A percentile compares a stretch with the other conserved stretches of the same genome.
These are phyloP conservation scores for button mushroom (Agaricus bisporus) DNA, from an alignment of 768 basidiomycete species.

Conservation along the genomic window DNA sequence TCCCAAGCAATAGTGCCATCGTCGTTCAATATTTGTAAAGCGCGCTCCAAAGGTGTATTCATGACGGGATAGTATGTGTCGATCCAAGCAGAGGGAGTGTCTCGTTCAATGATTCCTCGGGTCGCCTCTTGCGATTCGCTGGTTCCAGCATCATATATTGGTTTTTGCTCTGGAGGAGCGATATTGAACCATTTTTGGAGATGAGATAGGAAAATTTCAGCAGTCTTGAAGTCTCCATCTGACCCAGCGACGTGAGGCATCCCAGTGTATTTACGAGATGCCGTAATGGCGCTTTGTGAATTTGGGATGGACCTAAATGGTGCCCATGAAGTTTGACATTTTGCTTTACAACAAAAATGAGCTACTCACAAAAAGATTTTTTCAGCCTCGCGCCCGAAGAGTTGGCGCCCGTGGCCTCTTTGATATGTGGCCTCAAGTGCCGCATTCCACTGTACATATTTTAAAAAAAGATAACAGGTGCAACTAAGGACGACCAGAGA, in stretches of 20 bases:
- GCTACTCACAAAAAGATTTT: background rate
- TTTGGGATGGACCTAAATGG: constrained; percentile 2
- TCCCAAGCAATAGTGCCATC: constrained; percentile 8
- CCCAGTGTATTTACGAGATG: constrained; percentile 53
- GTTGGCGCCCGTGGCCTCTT: background rate
- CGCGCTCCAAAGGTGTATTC: constrained; percentile 69
- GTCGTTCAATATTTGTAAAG: constrained; percentile 27
- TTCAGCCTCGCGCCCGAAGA: background rate
- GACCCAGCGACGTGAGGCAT: constrained; percentile 73
- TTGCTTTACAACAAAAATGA: background rate
- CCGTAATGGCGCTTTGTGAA: constrained; percentile 40
- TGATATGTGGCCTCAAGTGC: background rate
- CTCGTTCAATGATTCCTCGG: constrained; percentile 38
- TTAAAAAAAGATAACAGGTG: background rate
- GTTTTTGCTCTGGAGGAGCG: constrained; percentile 29
- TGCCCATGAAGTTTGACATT: too few species aligned
- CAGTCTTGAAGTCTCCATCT: constrained; percentile 52
- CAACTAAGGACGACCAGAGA: background rate
- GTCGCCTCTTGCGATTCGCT: constrained; percentile 62
- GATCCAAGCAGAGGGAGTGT: constrained; percentile 68
- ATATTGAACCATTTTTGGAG: constrained; percentile 66
- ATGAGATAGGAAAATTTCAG: constrained; percentile 57
- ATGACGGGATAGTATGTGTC: constrained; percentile 86
- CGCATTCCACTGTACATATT: background rate
- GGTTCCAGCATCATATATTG: constrained; percentile 72